Evolutionary conservation across 2,329 filamentous ascomycete species (phyloP).

Genomic region (Epichloe gansuensis): DNA sequence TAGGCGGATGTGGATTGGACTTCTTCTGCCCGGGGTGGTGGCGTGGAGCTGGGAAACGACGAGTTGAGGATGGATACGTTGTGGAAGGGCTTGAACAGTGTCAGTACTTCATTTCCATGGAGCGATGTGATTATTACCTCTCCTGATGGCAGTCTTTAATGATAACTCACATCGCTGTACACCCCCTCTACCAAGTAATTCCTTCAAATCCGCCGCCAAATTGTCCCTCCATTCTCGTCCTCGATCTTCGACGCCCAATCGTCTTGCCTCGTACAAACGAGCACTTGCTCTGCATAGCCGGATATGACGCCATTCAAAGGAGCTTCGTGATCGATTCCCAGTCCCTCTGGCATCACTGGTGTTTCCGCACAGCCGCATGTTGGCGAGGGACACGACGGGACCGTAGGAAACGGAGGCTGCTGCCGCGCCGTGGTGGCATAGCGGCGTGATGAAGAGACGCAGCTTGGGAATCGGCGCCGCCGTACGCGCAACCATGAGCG

Average conservation of each 20-base stretch:
- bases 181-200: constrained; percentile 52
- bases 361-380: constrained; percentile 64
- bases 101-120: background rate
- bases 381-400: constrained; percentile 56
- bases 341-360: constrained; percentile 49
- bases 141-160: too few species aligned
- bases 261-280: constrained; percentile 67
- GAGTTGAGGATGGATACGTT: constrained; percentile 66
- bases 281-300: constrained; percentile 66
- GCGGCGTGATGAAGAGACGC: constrained; percentile 1
- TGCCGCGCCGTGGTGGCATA: constrained; percentile 13
- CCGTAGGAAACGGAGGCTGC: constrained; percentile 25
- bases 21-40: constrained; percentile 27
- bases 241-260: constrained; percentile 83
- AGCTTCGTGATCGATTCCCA: constrained; percentile 63
- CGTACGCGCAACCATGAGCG: background rate
- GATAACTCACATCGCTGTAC: constrained; percentile 50
- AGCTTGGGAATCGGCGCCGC: background rate
- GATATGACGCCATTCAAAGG: constrained; percentile 67
- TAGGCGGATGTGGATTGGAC: constrained; percentile 53
- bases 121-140: too few species aligned
- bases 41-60: constrained; percentile 54
- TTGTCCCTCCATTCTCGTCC: constrained; percentile 59
- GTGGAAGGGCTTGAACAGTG: constrained; percentile 57
- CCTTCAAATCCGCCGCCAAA: constrained; percentile 60